These are phyloP conservation scores for Ogataea nitratoaversa DNA, from an alignment of 805 yeast species.

Conservation along the genomic window DNA sequence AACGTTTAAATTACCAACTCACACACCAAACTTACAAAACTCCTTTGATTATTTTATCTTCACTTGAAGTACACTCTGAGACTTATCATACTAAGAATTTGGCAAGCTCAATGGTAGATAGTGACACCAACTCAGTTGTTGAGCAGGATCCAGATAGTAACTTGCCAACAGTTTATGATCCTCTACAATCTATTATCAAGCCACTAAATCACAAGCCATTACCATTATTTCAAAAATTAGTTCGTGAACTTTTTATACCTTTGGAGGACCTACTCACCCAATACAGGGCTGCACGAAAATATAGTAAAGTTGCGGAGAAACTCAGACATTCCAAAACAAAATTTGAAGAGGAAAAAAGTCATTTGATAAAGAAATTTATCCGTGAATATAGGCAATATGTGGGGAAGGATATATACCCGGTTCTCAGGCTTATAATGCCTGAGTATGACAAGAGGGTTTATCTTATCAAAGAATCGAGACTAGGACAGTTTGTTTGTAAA, in stretches of 20 bases:
- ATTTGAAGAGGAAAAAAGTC: slow-evolving; percentile 7
- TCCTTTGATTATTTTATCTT: too few species aligned
- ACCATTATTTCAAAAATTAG: slow-evolving; percentile 39
- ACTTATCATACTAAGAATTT: too few species aligned
- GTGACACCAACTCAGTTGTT: too few species aligned
- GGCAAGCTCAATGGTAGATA: too few species aligned
- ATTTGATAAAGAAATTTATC: slow-evolving; percentile 36
- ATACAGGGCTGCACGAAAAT: slow-evolving; percentile 11
- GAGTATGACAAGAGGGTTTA: slow-evolving; percentile 54
- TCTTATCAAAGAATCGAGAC: slow-evolving; percentile 56
- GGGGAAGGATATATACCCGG: slow-evolving; percentile 65
- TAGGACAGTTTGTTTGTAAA: slow-evolving; percentile 48
- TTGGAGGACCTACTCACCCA: slow-evolving; percentile 17
- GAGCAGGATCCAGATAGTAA: too few species aligned
- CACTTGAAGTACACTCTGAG: too few species aligned
- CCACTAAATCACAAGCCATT: slow-evolving; percentile 37
- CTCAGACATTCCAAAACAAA: slow-evolving; percentile 10
- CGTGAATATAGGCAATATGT: slow-evolving; percentile 48
- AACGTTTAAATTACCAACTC: too few species aligned
- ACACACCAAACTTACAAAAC: too few species aligned
- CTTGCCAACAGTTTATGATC: too few species aligned
- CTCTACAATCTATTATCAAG: slow-evolving; percentile 6
- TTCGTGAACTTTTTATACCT: slow-evolving; percentile 39
- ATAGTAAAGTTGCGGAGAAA: background rate
- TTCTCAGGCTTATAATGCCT: slow-evolving; percentile 58